Percentiles rank a stretch among this genome's conserved stretches.
These are phyloP conservation scores for Gliomastix tumulicola DNA, from an alignment of 2,329 filamentous ascomycete species.

Conservation along the genomic window DNA sequence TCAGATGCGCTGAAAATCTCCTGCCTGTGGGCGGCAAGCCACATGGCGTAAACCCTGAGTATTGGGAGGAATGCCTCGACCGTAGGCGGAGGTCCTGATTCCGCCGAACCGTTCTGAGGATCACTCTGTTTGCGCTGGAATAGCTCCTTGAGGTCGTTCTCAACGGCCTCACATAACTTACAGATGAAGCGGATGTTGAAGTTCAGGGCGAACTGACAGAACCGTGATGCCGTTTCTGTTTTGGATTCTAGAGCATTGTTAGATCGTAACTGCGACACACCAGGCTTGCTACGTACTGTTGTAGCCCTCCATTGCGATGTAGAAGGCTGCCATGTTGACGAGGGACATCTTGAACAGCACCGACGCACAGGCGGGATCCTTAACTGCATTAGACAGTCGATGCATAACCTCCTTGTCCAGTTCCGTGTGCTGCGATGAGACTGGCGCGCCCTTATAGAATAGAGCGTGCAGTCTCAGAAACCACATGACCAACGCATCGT, in stretches of 20 bases:
- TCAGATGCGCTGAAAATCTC: constrained; percentile 39
- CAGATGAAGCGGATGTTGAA: constrained; percentile 76
- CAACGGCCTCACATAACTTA: constrained; percentile 61
- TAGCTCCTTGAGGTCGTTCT: constrained; percentile 53
- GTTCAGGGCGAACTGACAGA: constrained; percentile 61
- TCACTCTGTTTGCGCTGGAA: constrained; percentile 12
- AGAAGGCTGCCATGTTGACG: constrained; percentile 80
- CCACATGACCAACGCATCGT: constrained; percentile 66
- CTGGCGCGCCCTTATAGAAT: constrained; percentile 65
- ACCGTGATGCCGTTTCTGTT: constrained; percentile 34
- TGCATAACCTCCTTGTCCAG: constrained; percentile 80
- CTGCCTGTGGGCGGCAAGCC: constrained; percentile 38
- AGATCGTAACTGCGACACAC: constrained; percentile 4
- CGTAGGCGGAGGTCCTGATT: constrained; percentile 12
- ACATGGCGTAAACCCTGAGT: constrained; percentile 45
- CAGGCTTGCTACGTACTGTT: constrained; percentile 19
- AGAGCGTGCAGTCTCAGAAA: constrained; percentile 82
- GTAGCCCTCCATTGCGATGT: constrained; percentile 45
- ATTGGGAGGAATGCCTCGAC: constrained; percentile 36
- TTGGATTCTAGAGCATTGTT: constrained; percentile 31
- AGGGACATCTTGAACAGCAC: constrained; percentile 73
- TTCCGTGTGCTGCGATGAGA: constrained; percentile 70
- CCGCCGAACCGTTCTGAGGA: constrained; percentile 7
- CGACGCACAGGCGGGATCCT: constrained; percentile 56
- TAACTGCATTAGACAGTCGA: constrained; percentile 67